phyloP scores from a whole-genome alignment of 306 rosid genomes.

The Cicer cuneatum region DNA sequence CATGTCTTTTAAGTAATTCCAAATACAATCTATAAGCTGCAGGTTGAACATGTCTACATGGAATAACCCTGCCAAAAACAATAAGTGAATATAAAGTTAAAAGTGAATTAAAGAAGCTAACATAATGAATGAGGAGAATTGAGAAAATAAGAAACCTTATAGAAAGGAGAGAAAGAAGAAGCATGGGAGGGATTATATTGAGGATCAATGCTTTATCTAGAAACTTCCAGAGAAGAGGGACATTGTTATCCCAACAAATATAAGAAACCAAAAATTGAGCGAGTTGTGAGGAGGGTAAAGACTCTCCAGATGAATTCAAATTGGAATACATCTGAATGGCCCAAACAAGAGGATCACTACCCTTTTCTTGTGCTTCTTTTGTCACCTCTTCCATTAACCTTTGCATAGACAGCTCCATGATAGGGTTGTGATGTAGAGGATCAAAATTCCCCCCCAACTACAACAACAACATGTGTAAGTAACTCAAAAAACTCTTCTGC shows the following conservation, averaged over 20 bases:
- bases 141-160: conserved; percentile 54
- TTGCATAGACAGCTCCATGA: conserved; percentile 32
- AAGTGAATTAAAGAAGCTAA: background rate
- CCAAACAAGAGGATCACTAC: conserved; percentile 85
- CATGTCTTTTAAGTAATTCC: conserved; percentile 82
- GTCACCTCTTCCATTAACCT: conserved; percentile 56
- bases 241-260: conserved; percentile 96
- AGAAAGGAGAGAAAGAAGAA: conserved; percentile 82
- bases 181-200: conserved; percentile 82
- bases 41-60: conserved; percentile 75
- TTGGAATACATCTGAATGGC: conserved; percentile 75
- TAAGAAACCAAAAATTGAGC: conserved; percentile 74
- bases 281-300: conserved; percentile 76
- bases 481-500: background rate
- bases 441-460: background rate
- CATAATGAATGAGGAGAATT: conserved; percentile 10
- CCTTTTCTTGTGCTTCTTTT: conserved; percentile 78
- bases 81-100: background rate
- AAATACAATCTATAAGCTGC: conserved; percentile 83
- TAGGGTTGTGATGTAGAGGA: background rate
- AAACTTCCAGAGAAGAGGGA: conserved; percentile 90
- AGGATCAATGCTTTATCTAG: conserved; percentile 78
- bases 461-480: background rate
- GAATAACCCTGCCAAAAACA: conserved; percentile 75
- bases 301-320: conserved; percentile 75